A percentile compares a stretch with the other conserved stretches of the same genome.
Conservation (phyloP, 805 yeast genomes). For the Yamadazyma sp. region DNA sequence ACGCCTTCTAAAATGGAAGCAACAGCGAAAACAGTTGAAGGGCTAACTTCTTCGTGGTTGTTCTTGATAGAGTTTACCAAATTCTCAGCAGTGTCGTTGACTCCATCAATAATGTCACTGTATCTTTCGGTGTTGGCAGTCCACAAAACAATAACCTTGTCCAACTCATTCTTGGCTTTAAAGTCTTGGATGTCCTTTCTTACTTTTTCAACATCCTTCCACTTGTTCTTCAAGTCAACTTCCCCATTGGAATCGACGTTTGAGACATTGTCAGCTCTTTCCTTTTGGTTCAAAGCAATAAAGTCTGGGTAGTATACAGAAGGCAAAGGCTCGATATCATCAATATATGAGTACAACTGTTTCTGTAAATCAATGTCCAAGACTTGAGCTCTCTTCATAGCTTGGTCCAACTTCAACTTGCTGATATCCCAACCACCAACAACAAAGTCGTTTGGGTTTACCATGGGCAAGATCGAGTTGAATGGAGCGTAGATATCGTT, state of each 20-base stretch:
- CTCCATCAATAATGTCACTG: conserved; percentile 71
- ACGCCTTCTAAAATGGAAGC: conserved; percentile 86
- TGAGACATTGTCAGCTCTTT: conserved; percentile 84
- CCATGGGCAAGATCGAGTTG: conserved; percentile 84
- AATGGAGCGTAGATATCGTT: conserved; percentile 91
- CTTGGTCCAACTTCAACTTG: conserved; percentile 64
- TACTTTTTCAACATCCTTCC: conserved; percentile 86
- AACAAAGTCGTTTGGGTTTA: conserved; percentile 85
- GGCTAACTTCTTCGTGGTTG: conserved; percentile 83
- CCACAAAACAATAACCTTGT: conserved; percentile 90
- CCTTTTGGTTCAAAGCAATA: conserved; percentile 92
- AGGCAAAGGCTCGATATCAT: conserved; percentile 66
- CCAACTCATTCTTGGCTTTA: conserved; percentile 69
- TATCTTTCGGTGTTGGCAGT: conserved; percentile 97
- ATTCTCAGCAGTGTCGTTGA: conserved; percentile 86
- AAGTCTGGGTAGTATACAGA: conserved; percentile 94
- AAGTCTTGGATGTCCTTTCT: conserved; percentile 81
- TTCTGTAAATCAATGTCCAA: conserved; percentile 82
- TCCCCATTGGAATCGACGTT: conserved; percentile 54
- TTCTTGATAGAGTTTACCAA: conserved; percentile 68
- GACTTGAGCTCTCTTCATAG: conserved; percentile 84
- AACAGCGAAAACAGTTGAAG: conserved; percentile 91
- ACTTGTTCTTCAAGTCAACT: conserved; percentile 60
- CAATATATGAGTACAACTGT: conserved; percentile 65
- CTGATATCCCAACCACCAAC: conserved; percentile 96